Conservation (phyloP, 345 rosid species). For the Excoecaria cochinchinensis region DNA sequence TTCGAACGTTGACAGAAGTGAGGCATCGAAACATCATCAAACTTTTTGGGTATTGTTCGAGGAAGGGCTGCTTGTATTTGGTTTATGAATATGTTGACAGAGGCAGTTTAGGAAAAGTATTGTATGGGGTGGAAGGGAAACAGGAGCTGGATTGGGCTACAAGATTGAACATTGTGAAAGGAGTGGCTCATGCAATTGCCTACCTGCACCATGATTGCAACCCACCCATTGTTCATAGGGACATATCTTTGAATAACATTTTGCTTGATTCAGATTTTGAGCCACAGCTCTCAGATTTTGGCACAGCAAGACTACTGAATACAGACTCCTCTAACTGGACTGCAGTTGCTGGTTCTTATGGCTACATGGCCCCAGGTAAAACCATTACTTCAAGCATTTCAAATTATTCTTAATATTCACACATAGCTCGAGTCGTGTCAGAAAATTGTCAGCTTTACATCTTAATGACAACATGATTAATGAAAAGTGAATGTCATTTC, state of each 20-base stretch:
- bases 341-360: constrained; percentile 56
- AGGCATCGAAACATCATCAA: constrained; percentile 65
- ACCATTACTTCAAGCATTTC: not conserved
- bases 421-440: too few species aligned
- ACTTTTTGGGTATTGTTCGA: constrained; percentile 62
- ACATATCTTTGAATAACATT: constrained; percentile 53
- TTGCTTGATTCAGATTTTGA: constrained; percentile 53
- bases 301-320: constrained; percentile 55
- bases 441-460: too few species aligned
- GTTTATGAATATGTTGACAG: constrained; percentile 57
- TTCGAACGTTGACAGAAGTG: constrained; percentile 46
- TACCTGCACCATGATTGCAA: constrained; percentile 72
- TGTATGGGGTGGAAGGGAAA: constrained; percentile 41
- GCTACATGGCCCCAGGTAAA: constrained; percentile 83
- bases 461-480: too few species aligned
- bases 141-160: constrained; percentile 42
- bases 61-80: constrained; percentile 45
- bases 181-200: constrained; percentile 68
- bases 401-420: not conserved
- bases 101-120: constrained; percentile 51
- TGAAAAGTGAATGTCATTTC: not conserved
- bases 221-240: constrained; percentile 61
- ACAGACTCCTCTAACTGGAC: constrained; percentile 64
- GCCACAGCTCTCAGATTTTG: constrained; percentile 65
- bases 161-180: constrained; percentile 48